phyloP scores from a whole-genome alignment of 2,329 filamentous ascomycete genomes.

The Aspergillus awamori region DNA sequence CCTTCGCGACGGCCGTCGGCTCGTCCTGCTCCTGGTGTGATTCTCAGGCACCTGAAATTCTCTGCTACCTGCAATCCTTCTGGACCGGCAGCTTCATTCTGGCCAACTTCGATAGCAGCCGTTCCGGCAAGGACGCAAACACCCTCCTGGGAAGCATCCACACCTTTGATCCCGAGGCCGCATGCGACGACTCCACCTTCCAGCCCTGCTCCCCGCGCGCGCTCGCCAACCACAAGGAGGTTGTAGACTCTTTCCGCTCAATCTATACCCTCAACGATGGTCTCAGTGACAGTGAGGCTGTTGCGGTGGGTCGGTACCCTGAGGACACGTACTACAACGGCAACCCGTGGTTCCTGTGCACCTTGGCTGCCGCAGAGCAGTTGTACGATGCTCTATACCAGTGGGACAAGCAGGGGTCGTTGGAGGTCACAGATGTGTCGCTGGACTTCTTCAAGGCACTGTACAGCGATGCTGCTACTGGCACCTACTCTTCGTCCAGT shows the following conservation, averaged over 20 bases:
- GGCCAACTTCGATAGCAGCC: conserved; percentile 67
- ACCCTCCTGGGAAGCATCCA: conserved; percentile 59
- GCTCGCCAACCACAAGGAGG: conserved; percentile 74
- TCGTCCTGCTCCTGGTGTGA: conserved; percentile 63
- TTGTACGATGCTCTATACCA: conserved; percentile 75
- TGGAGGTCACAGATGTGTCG: conserved; percentile 67
- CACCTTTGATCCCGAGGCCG: conserved; percentile 38
- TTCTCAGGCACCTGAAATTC: conserved; percentile 67
- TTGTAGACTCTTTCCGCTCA: conserved; percentile 73
- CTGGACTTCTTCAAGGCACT: conserved; percentile 73
- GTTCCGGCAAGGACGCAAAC: conserved; percentile 73
- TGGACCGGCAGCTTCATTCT: conserved; percentile 68
- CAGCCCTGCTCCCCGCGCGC: conserved; percentile 72
- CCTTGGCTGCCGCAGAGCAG: conserved; percentile 76
- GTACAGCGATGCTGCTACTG: conserved; percentile 58
- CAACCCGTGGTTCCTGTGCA: conserved; percentile 79
- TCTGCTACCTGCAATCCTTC: conserved; percentile 74
- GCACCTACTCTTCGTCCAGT: conserved; percentile 66
- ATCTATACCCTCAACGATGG: conserved; percentile 62
- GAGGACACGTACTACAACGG: conserved; percentile 76
- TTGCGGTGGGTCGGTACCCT: conserved; percentile 63
- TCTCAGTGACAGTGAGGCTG: conserved; percentile 30
- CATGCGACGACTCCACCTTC: conserved; percentile 60
- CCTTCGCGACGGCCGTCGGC: conserved; percentile 66
- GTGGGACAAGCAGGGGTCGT: conserved; percentile 65